Evolutionary conservation across 2,329 filamentous ascomycete genomes (phyloP).

Genomic region (Keithomyces neogunnii): DNA sequence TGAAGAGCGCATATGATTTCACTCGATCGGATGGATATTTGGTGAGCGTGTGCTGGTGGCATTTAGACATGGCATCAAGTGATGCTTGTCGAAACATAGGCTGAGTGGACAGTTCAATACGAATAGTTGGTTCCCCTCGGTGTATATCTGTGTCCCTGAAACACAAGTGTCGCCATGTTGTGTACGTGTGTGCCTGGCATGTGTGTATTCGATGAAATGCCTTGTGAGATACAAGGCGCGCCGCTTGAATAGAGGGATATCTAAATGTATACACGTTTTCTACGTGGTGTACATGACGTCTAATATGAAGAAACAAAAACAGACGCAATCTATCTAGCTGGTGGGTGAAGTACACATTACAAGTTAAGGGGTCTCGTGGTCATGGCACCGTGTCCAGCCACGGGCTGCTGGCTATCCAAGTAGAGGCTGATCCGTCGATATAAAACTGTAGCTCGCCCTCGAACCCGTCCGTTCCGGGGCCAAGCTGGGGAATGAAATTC

Average conservation of each 20-base stretch:
- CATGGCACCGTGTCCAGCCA: constrained; percentile 10
- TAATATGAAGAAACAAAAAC: no score
- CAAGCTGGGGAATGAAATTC: constrained; percentile 13
- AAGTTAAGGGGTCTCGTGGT: not conserved
- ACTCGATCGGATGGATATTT: not conserved
- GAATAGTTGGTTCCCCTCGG: not conserved
- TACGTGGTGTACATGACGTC: no score
- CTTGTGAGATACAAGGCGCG: no score
- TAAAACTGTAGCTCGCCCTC: constrained; percentile 36
- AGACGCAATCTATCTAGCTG: no score
- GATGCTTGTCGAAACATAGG: constrained; percentile 5
- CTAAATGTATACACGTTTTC: no score
- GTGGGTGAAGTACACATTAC: no score
- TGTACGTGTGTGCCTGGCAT: not conserved
- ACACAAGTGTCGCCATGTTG: no score
- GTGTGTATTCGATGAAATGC: not conserved
- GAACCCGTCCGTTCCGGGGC: constrained; percentile 35
- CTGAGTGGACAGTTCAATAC: not conserved
- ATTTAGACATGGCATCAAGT: constrained; percentile 6
- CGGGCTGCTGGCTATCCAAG: constrained; percentile 7
- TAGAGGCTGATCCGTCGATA: constrained; percentile 25
- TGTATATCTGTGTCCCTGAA: not conserved
- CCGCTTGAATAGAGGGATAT: no score
- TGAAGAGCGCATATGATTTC: not conserved
- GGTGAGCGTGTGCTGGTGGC: constrained; percentile 4